Evolutionary conservation across 176 grass and related monocot genomes (phyloP), one percentile per base, ranked within the genome.

Genomic region (Hyparrhenia diplandra): DNA sequence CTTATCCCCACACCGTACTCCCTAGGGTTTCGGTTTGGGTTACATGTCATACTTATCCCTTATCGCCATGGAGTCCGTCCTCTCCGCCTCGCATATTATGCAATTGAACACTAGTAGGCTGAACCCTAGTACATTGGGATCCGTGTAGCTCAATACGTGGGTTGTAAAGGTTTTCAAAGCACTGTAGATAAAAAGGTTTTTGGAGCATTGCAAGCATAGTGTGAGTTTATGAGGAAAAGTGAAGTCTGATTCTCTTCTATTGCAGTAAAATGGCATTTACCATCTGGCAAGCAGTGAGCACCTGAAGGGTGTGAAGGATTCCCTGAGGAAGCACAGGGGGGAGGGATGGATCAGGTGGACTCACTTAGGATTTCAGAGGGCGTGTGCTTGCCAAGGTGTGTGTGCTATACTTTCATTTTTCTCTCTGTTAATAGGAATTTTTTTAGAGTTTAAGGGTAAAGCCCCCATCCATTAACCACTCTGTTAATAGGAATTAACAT

Each of bases 271-370:
- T 67, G 86, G 76, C 1, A 86, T 99, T 77, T 69, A 76, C 83
- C 90, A 99, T 90, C 78, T 99, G 45, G 77, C 90, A 58, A 92
- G 93, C 69, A 66, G 12, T 16, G 77, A 87, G 43, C 97, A 96
- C 87, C 69, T 87, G 80, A 82, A 77, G 71, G 83, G 69, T 23
- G 80, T 93, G 35, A 90, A 90, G 85, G 80, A 86, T 80, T 99
- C 96, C 87, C 13, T 99, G 43, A 18, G 77, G 83, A 99, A 90
- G 67, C 93, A 99, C 29, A n/a, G n/a, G 89, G 93, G 28, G 89
- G 87, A 43, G 73, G 64, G 47, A 83, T 88, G 90, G 93, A 91
- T 80, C 88, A 87, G 72, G 80, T 79, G 14, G 84, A 81, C 71
- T 90, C 83, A 0, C 85, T 99, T 90, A 88, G 85, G 89, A 77